Conservation (phyloP, 129 eudicot genomes). For the Flaveria robusta region DNA sequence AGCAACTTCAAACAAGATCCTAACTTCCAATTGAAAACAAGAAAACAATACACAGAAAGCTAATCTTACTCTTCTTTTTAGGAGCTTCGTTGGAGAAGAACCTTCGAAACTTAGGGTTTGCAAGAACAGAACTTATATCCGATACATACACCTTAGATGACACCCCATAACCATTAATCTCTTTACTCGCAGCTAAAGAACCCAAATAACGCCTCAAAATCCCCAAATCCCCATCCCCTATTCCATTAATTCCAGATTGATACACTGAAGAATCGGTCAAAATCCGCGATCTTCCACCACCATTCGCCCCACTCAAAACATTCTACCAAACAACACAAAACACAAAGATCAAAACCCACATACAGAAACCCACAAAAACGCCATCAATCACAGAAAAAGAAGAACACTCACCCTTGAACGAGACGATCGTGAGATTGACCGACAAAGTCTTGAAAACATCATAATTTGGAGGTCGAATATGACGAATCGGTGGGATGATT, state of each 20-base stretch:
- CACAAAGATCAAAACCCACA: conserved; percentile 23
- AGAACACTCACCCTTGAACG: conserved; percentile 46
- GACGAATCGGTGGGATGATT: not conserved
- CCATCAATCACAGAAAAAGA: not conserved
- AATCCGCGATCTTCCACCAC: conserved; percentile 45
- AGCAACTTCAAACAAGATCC: not conserved
- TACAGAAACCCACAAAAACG: not conserved
- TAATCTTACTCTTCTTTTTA: conserved; percentile 75
- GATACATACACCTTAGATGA: conserved; percentile 41
- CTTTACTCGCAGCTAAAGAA: conserved; percentile 47
- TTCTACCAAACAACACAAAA: conserved; percentile 46
- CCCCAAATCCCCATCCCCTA: conserved; percentile 52
- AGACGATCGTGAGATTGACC: conserved; percentile 69
- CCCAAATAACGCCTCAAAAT: conserved; percentile 67
- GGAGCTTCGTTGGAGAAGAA: conserved; percentile 75
- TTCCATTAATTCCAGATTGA: conserved; percentile 32
- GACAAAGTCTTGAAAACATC: conserved; percentile 64
- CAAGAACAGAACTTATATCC: conserved; percentile 47
- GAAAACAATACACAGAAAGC: not conserved
- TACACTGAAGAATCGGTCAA: conserved; percentile 30
- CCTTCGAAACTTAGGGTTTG: conserved; percentile 65
- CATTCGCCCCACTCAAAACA: conserved; percentile 44
- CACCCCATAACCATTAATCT: conserved; percentile 19
- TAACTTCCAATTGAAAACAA: not conserved
- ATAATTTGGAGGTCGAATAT: conserved; percentile 28